These are phyloP conservation scores for Monotropa hypopitys DNA, from an alignment of 179 eudicot species.

Conservation along the genomic window DNA sequence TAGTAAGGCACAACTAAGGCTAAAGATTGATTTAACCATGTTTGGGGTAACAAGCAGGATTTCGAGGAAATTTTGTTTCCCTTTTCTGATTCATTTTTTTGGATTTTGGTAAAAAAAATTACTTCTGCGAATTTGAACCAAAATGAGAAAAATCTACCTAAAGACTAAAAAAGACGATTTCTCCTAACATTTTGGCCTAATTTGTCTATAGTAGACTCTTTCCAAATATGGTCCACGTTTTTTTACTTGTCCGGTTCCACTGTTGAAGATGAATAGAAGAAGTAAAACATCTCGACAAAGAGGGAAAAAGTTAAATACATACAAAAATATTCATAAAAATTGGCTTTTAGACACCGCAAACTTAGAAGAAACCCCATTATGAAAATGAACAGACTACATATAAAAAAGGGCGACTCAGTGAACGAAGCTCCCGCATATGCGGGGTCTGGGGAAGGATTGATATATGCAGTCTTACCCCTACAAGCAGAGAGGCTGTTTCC, in stretches of 20 bases:
- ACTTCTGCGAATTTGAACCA: not conserved
- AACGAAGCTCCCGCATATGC: no score
- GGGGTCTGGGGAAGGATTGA: no score
- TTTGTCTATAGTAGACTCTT: not conserved
- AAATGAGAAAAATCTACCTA: not conserved
- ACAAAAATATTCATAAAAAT: not conserved
- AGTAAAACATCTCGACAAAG: not conserved
- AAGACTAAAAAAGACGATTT: not conserved
- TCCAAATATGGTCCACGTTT: not conserved
- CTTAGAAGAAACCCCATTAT: not conserved
- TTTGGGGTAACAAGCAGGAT: no score
- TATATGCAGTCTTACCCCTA: no score
- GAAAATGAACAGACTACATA: not conserved
- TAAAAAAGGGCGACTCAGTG: no score
- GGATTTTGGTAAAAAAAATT: not conserved
- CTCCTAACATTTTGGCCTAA: not conserved
- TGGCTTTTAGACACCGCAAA: not conserved
- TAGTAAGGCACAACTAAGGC: not conserved
- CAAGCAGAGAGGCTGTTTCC: no score
- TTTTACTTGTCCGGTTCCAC: not conserved
- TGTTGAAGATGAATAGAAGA: not conserved
- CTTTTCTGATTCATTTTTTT: not conserved
- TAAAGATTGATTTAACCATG: not conserved
- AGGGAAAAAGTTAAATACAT: not conserved
- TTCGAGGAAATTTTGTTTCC: no score